Evolutionary conservation across 2,329 filamentous ascomycete species (phyloP), one percentile per base, ranked within the genome.

Genomic region (Botryotinia calthae): DNA sequence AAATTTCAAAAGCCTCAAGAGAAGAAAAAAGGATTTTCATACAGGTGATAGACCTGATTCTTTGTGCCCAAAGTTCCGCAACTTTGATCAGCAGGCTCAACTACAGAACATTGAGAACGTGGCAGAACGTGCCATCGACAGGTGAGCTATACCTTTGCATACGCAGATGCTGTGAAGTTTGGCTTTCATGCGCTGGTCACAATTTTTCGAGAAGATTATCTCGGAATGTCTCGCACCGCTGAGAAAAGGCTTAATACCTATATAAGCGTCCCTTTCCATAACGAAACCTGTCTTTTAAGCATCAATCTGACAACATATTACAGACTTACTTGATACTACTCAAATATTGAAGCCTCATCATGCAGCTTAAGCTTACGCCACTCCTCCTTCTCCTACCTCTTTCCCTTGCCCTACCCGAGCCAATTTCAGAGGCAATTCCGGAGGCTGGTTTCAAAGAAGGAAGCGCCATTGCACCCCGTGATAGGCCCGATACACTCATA

Each of bases 401-500:
- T 16, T 54, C 62, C 12, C 58, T 72, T n/a, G 70, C 62, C 9
- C 18, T 72, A 0, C 62, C 51, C 12, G 62, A 67, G 16, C 62
- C 62, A 14, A 31, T 59, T 44, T 4, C 40, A 34, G 63, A 58
- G 34, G 31, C 70, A 12, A 25, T 66, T 22, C 8, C 62, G 16
- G 70, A 40, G 10, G 9, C 62, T 18, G 51, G 44, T 20, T 72
- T 68, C 62, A 72, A 67, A 37, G 70, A 37, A 40, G 51, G 58
- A 48, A 54, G 25, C 34, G 37, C 20, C 7, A 4, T 72, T 20
- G 40, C 70, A 44, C 62, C 70, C 1, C 62, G 51, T 10, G 70
- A 72, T 46, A 62, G 65, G 10, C 22, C 54, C 10, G 51, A 28
- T 37, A 72, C 62, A 48, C 70, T 72, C 40, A 25, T 72, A 46